Evolutionary conservation across 148 eudicot species (phyloP).

Genomic region (Talinum fruticosum): DNA sequence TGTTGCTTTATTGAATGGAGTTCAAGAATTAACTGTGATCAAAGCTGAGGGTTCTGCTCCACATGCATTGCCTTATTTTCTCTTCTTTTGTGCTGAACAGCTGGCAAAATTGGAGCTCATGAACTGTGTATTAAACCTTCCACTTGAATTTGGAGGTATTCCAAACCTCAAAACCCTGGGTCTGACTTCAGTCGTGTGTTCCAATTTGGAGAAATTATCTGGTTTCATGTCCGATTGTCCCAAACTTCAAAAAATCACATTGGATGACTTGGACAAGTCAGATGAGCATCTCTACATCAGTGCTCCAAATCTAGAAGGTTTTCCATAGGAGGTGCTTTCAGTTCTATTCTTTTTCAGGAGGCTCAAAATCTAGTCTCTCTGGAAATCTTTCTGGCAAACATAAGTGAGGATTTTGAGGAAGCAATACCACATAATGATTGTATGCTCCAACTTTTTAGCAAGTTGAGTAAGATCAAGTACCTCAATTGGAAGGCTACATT

Average conservation of each 20-base stretch:
- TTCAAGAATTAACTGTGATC: not conserved
- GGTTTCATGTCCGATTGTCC: not conserved
- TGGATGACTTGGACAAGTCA: not conserved
- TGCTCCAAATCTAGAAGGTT: not conserved
- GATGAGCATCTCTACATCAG: not conserved
- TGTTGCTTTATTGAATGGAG: conserved; percentile 1
- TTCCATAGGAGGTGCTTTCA: not conserved
- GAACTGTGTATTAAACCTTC: not conserved
- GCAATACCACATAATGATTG: not conserved
- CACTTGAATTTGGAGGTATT: not conserved
- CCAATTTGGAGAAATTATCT: not conserved
- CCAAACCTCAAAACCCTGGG: not conserved
- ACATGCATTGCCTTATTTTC: not conserved
- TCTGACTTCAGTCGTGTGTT: not conserved
- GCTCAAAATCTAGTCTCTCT: conserved; percentile 1
- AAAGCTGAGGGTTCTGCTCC: not conserved
- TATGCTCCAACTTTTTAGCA: not conserved
- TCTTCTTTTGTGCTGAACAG: not conserved
- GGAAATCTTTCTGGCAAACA: not conserved
- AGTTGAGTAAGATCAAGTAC: not conserved
- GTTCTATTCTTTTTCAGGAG: not conserved
- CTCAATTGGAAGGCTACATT: conserved; percentile 4
- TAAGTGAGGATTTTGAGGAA: not conserved
- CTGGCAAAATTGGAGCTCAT: not conserved
- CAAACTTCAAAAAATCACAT: not conserved